Evolutionary conservation across 1,284 basidiomycete genomes (phyloP), one percentile per base, ranked within the genome.

Genomic region (Austroboletus rostrupii): DNA sequence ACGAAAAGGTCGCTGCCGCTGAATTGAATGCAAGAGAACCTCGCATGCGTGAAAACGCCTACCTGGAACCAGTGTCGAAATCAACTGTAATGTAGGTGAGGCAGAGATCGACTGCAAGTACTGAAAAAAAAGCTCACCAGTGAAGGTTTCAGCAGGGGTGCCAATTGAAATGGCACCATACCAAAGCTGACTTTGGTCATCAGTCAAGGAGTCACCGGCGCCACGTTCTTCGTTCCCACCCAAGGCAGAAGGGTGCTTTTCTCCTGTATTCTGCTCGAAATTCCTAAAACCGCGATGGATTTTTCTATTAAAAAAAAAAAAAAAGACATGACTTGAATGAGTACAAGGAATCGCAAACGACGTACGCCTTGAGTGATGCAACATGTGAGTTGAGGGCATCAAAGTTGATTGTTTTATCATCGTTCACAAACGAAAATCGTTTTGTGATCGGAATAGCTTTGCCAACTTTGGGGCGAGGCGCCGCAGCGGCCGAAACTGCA

Each of bases 31-130:
- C 33, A 31, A 33, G 9, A 23, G 20, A 10, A 11, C 21, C 19
- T 39, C 1, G 11, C 9, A 13, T 10, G 12, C 36, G 8, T 14
- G 44, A 11, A 21, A 40, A 12, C 5, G 20, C 46, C 4, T 32
- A 61, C 64, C 54, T 55, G 52, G 67, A 61, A 20, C 66, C 66
- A 10, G 67, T 73, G 51, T 73, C 70, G 48, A 72, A 73, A 47
- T 63, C 62, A 29, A 73, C 69, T 61, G 54, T 38, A 12, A 13
- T 17, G 8, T 17, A 17, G 35, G 35, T 37, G 17, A 4, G 5
- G 11, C 9, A 35, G 8, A 7, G 8, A 13, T 21, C 17, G 9
- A 29, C n/a, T n/a, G 14, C 7, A 12, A 16, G 16, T 10, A 5
- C 16, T 26, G 23, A 26, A 37, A 23, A 37, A 23, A 17, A 41